Conservation (phyloP, 805 yeast species). For the Schwanniomyces pseudopolymorphus region DNA sequence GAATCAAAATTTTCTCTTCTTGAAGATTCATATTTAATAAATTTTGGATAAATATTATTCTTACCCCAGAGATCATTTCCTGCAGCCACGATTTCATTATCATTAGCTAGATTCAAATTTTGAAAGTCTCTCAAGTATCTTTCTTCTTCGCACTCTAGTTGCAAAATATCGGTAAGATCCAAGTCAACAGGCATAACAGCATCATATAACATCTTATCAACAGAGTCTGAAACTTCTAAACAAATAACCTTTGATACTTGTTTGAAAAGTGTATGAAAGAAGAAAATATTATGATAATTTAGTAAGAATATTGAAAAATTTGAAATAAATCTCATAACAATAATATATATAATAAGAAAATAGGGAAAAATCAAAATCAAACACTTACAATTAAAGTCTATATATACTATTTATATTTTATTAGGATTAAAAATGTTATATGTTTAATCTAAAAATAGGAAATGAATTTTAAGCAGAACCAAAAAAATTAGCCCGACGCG, state of each 20-base stretch:
- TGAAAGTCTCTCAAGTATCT: background rate
- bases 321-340: no score
- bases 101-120: background rate
- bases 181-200: background rate
- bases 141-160: background rate
- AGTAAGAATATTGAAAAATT: no score
- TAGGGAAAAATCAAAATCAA: no score
- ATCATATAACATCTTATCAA: background rate
- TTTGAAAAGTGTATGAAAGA: no score
- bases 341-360: no score
- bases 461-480: background rate
- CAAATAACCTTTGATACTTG: no score
- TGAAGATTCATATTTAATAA: conserved; percentile 6
- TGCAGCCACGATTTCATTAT: background rate
- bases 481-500: conserved; percentile 1
- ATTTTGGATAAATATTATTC: background rate
- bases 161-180: conserved; percentile 2
- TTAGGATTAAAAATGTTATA: background rate
- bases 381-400: no score
- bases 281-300: background rate
- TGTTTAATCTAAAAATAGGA: background rate
- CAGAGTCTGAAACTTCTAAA: background rate
- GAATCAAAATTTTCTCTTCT: conserved; percentile 10
- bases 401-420: no score
- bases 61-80: background rate